A percentile compares a stretch with the other conserved stretches of the same genome.
Conservation (phyloP, 208 protist genomes). For the Leishmania turanica region DNA sequence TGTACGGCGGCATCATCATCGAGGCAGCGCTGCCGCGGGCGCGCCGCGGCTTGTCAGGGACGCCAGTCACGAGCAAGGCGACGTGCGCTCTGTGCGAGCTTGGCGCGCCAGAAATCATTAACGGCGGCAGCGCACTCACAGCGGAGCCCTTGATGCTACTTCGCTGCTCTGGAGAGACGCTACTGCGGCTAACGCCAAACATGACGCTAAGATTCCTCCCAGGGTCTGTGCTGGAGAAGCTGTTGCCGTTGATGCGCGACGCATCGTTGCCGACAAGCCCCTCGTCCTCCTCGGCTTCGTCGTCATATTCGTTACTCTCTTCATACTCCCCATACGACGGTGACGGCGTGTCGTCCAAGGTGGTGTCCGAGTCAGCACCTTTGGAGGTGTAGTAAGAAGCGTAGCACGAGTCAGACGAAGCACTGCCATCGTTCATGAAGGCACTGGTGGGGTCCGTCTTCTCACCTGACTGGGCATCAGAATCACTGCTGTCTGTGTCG, state of each 20-base stretch:
- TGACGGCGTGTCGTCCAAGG: neutral
- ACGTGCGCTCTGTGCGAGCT: neutral
- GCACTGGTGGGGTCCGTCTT: neutral
- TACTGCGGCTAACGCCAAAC: neutral
- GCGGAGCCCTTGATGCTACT: neutral
- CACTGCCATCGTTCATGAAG: neutral
- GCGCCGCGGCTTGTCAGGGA: neutral
- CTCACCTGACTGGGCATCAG: neutral
- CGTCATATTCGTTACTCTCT: neutral
- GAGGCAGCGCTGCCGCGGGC: neutral
- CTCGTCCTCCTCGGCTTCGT: neutral
- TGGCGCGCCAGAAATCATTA: neutral
- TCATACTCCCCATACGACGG: neutral
- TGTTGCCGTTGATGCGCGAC: neutral
- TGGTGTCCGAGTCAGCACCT: neutral
- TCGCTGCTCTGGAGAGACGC: neutral
- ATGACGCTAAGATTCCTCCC: neutral
- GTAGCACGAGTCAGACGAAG: neutral
- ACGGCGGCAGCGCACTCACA: slow-evolving; percentile 9
- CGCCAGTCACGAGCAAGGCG: neutral
- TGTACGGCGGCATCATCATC: neutral
- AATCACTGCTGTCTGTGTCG: neutral
- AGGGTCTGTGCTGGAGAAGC: too few relatives aligned
- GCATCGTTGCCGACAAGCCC: neutral
- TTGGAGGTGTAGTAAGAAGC: neutral